Base-by-base conservation (phyloP, 139 green algal genomes). In the Chlamydomonas sp. region DNA sequence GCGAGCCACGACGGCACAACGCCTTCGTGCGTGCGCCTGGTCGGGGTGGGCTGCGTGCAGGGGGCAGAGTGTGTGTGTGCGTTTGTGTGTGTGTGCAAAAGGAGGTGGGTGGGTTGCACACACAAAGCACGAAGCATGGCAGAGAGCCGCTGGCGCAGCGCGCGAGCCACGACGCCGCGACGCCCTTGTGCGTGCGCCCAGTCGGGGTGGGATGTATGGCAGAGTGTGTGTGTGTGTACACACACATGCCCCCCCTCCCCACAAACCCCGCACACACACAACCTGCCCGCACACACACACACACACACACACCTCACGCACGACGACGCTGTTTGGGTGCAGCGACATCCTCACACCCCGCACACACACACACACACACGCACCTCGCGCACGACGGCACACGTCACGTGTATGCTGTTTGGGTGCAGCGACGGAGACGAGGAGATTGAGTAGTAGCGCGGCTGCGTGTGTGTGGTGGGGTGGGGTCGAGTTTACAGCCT, bases 401-500 rank as follows among this genome's bases (percentile, higher is more conserved):
- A 90, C 1, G 93, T 98, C 50, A 97, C 75, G 70, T 92, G 84
- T 29, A 98, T 72, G 30, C 38, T 67, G 35, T 34, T 49, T 0
- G 89, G 85, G 71, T 89, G 77, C 38, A 59, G 35, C 2, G 66
- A 33, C 24, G 48, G 24, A 5, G 85, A 89, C 31, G 87, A 94
- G 20, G 80, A 90, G 69, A 96, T 96, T 61, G 85, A 93, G 82
- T 97, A 96, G 83, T 86, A 96, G 58, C 92, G 81, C 10, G 87
- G 85, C 62, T 92, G 87, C n/a, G n/a, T n/a, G n/a, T n/a, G n/a
- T n/a, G n/a, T n/a, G n/a, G n/a, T n/a, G n/a, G n/a, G n/a, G n/a
- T n/a, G n/a, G n/a, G n/a, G n/a, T n/a, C n/a, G n/a, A n/a, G n/a
- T n/a, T n/a, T n/a, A n/a, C n/a, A n/a, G n/a, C n/a, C n/a, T n/a